A percentile compares a stretch with the other conserved stretches of the same genome.
Evolutionary conservation across 257 asterid genomes (phyloP).

Genomic region (Cruciata laevipes): DNA sequence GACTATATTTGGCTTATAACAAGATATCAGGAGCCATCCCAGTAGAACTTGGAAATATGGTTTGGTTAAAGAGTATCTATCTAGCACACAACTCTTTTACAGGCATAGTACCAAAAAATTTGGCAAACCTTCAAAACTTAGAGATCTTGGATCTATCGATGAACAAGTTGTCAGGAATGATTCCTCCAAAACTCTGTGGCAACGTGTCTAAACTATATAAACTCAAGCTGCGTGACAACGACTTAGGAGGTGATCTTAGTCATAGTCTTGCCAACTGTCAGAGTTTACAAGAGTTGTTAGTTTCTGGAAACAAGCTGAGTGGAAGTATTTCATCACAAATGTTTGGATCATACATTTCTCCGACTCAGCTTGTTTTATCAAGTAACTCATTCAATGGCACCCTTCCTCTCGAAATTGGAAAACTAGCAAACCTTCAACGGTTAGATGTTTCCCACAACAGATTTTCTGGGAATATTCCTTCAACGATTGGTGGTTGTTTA

Average conservation of each 20-base stretch:
- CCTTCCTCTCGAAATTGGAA: not conserved
- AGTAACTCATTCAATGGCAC: slow-evolving; percentile 14
- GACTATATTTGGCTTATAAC: slow-evolving; percentile 6
- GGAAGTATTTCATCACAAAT: slow-evolving; percentile 15
- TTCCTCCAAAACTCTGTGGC: not conserved
- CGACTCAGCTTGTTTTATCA: slow-evolving; percentile 14
- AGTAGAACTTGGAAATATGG: slow-evolving; percentile 22
- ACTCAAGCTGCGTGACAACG: slow-evolving; percentile 4
- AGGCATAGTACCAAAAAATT: slow-evolving; percentile 22
- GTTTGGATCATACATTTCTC: slow-evolving; percentile 10
- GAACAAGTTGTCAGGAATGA: not conserved
- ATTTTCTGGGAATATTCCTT: slow-evolving; percentile 14
- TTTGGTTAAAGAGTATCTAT: too few species aligned
- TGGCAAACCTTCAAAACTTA: slow-evolving; percentile 18
- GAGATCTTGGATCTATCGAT: not conserved
- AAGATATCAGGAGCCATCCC: slow-evolving; percentile 24
- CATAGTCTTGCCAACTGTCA: slow-evolving; percentile 10
- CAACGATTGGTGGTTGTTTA: slow-evolving; percentile 6
- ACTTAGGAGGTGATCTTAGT: slow-evolving; percentile 19
- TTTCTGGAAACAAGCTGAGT: slow-evolving; percentile 22
- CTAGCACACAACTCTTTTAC: too few species aligned
- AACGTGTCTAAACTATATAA: slow-evolving; percentile 16
- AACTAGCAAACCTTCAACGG: not conserved
- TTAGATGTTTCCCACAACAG: slow-evolving; percentile 8
- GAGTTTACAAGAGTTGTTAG: slow-evolving; percentile 9